These are phyloP conservation scores for Boeremia exigua DNA, from an alignment of 2,329 filamentous ascomycete species.

Conservation along the genomic window DNA sequence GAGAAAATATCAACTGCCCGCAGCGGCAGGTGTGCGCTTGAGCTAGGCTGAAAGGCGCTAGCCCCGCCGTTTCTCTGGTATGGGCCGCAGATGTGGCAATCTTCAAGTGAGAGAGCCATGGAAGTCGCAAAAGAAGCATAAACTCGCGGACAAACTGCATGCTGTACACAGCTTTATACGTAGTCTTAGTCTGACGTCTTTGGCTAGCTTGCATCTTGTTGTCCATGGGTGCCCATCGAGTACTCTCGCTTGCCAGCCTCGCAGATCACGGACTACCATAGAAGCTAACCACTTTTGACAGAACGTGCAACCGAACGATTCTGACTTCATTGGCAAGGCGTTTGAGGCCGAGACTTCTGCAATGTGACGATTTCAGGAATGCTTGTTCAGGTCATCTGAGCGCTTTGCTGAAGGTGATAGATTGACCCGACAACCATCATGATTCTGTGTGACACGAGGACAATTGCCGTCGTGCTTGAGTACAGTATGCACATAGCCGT, in stretches of 20 bases:
- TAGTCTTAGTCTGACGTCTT: neutral
- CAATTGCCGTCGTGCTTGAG: neutral
- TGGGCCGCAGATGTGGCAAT: constrained; percentile 6
- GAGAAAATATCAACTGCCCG: constrained; percentile 29
- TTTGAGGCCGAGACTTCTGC: constrained; percentile 2
- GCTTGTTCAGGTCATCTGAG: neutral
- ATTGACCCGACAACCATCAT: neutral
- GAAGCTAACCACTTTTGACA: constrained; percentile 23
- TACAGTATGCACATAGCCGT: too few species aligned
- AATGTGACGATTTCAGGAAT: constrained; percentile 3
- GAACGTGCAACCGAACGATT: constrained; percentile 24
- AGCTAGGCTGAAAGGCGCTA: constrained; percentile 19
- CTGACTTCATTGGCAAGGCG: neutral
- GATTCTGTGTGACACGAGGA: too few species aligned
- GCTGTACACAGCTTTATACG: constrained; percentile 4
- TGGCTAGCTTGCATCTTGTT: constrained; percentile 13
- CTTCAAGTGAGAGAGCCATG: neutral
- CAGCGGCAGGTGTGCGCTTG: constrained; percentile 21
- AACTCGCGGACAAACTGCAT: constrained; percentile 1
- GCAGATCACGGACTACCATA: constrained; percentile 20
- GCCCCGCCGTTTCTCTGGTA: constrained; percentile 14
- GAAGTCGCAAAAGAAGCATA: neutral
- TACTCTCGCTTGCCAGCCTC: constrained; percentile 23
- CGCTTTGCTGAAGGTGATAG: neutral
- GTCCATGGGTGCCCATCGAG: constrained; percentile 15